Percentiles rank a stretch among this genome's conserved stretches.
Evolutionary conservation across 2,329 filamentous ascomycete species (phyloP).

Genomic region (Pezicula rhizophila): DNA sequence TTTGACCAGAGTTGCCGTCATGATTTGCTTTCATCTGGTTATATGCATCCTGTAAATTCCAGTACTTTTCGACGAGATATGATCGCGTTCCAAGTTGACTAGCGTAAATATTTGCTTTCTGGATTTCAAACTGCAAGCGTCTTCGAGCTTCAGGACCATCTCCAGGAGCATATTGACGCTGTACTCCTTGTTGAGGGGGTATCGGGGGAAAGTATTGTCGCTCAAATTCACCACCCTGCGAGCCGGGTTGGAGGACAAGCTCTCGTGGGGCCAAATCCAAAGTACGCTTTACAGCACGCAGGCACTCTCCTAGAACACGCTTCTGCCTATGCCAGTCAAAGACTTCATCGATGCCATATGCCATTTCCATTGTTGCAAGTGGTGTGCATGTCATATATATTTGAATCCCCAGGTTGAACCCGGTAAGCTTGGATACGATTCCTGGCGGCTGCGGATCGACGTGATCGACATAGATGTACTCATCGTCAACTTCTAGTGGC

Average conservation of each 20-base stretch:
- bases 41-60: conserved; percentile 66
- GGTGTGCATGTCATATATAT: conserved; percentile 77
- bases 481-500: conserved; percentile 78
- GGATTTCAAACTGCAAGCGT: conserved; percentile 74
- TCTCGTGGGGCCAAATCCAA: conserved; percentile 63
- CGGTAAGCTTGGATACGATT: conserved; percentile 64
- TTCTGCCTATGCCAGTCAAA: conserved; percentile 75
- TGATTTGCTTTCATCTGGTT: conserved; percentile 34
- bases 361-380: conserved; percentile 72
- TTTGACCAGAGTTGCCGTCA: conserved; percentile 4
- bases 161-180: conserved; percentile 5
- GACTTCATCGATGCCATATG: conserved; percentile 71
- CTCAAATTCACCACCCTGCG: conserved; percentile 34
- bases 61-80: conserved; percentile 82
- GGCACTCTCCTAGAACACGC: conserved; percentile 62
- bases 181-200: conserved; percentile 31
- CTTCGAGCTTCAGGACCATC: conserved; percentile 30
- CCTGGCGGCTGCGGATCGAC: conserved; percentile 65
- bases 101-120: conserved; percentile 84
- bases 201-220: conserved; percentile 45
- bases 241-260: conserved; percentile 46
- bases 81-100: conserved; percentile 77
- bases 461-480: conserved; percentile 66
- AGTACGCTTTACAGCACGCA: conserved; percentile 64
- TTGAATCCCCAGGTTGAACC: conserved; percentile 74